phyloP scores from a whole-genome alignment of 169 alveolate genomes.

The Plasmodium fragile region DNA sequence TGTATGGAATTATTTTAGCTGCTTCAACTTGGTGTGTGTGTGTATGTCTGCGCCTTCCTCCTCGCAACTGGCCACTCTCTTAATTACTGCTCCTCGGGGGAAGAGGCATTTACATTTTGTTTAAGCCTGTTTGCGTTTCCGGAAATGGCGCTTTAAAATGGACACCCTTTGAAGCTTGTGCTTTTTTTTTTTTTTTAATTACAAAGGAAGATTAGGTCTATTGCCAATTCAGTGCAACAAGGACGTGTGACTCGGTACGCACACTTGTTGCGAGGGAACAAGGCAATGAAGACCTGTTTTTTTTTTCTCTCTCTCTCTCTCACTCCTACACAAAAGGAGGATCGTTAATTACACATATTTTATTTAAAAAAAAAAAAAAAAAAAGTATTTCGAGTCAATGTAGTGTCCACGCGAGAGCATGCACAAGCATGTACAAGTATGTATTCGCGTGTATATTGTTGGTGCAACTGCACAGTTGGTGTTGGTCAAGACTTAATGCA shows the following conservation, averaged over 20 bases:
- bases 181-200: slow-evolving; percentile 27
- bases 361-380: too few species aligned
- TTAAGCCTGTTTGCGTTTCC: neutral
- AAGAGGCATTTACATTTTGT: neutral
- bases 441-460: neutral
- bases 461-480: neutral
- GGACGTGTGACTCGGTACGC: neutral
- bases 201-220: neutral
- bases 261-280: slow-evolving; percentile 15
- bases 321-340: neutral
- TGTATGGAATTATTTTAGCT: neutral
- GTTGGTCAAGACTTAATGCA: neutral
- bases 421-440: neutral
- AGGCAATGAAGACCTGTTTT: slow-evolving; percentile 19
- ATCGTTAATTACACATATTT: neutral
- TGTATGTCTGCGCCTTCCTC: neutral
- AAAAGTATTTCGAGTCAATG: neutral
- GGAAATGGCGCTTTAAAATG: neutral
- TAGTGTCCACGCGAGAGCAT: neutral
- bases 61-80: neutral
- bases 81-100: neutral
- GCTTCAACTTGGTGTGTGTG: neutral
- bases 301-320: slow-evolving; percentile 7
- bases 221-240: slow-evolving; percentile 23
- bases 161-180: neutral